phyloP scores from a whole-genome alignment of 371 early-diverging fungal species.

The Rhizopus delemar region DNA sequence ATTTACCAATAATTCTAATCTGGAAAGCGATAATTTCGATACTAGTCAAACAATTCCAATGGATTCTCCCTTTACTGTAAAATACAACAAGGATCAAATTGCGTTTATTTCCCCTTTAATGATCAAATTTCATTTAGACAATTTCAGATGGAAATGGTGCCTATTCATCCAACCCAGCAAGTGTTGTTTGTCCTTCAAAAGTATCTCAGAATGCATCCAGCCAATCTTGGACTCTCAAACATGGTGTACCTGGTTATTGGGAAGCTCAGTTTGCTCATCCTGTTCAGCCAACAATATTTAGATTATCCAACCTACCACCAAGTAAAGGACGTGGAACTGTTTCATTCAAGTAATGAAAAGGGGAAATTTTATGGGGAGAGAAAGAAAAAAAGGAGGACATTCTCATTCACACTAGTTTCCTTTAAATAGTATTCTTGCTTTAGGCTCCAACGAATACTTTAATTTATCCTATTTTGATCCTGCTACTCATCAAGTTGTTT shows the following conservation, averaged over 20 bases:
- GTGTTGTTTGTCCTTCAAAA: constrained; percentile 43
- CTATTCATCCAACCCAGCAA: constrained; percentile 41
- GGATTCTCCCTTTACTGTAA: constrained; percentile 14
- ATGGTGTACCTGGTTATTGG: constrained; percentile 71
- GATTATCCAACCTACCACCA: constrained; percentile 57
- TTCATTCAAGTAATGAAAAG: constrained; percentile 46
- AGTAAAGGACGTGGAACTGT: constrained; percentile 58
- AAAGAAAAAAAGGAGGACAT: neutral
- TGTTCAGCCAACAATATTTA: constrained; percentile 61
- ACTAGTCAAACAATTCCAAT: constrained; percentile 22
- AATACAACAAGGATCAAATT: too few relatives aligned
- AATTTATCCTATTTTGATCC: constrained; percentile 63
- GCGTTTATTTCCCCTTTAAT: neutral
- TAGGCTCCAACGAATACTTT: constrained; percentile 51
- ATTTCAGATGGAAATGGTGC: constrained; percentile 27
- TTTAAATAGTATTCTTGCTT: constrained; percentile 44
- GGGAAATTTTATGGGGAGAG: neutral
- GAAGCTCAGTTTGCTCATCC: constrained; percentile 54
- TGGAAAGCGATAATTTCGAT: constrained; percentile 16
- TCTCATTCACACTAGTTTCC: neutral
- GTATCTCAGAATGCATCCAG: constrained; percentile 16
- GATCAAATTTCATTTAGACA: constrained; percentile 3
- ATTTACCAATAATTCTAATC: neutral
- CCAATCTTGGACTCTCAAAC: constrained; percentile 61
- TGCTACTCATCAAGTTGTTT: constrained; percentile 29